Evolutionary conservation across 306 rosid genomes (phyloP), one percentile per base, ranked within the genome.

Genomic region (Lathyrus sativus): DNA sequence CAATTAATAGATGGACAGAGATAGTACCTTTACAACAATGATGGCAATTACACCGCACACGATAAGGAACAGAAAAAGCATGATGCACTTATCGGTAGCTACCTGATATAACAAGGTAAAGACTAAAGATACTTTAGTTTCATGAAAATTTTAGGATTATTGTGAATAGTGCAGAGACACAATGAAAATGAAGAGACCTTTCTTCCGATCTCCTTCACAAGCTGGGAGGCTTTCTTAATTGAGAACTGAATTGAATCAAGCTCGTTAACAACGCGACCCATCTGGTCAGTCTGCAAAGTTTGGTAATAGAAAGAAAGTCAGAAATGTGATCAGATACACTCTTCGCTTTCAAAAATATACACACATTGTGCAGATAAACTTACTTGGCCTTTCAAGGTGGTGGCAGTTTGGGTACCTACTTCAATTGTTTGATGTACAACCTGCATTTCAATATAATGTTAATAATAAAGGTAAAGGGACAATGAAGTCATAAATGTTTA

Each of bases 71-170:
- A 93, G 87, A 70, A 93, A 90, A 68, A 88, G 82, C 99, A 93
- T 93, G 86, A 93, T 93, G 87, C 99, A 93, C 85, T 90, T 93
- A 62, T 93, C 99, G 6, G 99, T 93, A 67, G 99, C 99, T 69
- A 93, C 97, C 98, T 92, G 89, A 44, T 61, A 62, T 61, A 66
- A 53, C 64, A 2, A 39, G 31, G 46, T 60, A 54, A 55, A 45
- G 56, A 35, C 38, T 60, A 54, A 55, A 51, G 56, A 41, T 33
- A 43, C 2, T 26, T 77, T 35, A 58, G 81, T 74, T 74, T 62
- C 69, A 50, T 28, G 42, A 67, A 65, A 29, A 38, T 19, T 35
- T 59, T 51, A 28, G 37, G 50, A 45, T 58, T 38, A 55, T 64
- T 39, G 17, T 26, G 56, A 62, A 49, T 7, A 68, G 29, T 48